Evolutionary conservation across 495 filamentous ascomycete species (phyloP), one percentile per base, ranked within the genome.

Genomic region (Penicillium soppii): DNA sequence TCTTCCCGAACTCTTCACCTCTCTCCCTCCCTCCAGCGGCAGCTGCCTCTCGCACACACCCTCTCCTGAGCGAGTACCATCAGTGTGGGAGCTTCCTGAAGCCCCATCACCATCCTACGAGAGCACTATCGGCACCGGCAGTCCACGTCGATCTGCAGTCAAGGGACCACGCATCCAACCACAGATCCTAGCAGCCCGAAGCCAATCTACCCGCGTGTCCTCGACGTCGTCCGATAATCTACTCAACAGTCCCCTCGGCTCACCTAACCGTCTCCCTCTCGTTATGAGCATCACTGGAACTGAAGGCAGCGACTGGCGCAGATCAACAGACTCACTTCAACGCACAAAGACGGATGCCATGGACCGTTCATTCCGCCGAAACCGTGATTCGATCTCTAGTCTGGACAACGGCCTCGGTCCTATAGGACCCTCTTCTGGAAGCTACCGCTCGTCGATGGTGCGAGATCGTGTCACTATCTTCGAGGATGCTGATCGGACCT

Each of bases 101-200:
- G 47, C 33, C 23, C 51, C 49, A 9, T 70, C 65, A 0, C 64
- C 66, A 6, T 47, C 55, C 2, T 37, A 56, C 15, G 68, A 70
- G 21, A 66, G n/a, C n/a, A 65, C 39, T 40, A 52, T 0, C 49
- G 37, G 39, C 15, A 60, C 54, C 19, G 63, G 71, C 7, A 72
- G 71, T 20, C 72, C 71, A 15, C 69, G 70, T 7, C 65, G 67
- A 0, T 65, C 71, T 9, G 56, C 43, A 0, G 61, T 72, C 10
- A 73, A 71, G 44, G 72, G 73, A 0, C 73, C 71, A 5, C 70
- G 72, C 37, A 71, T 16, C 23, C 71, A 71, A 47, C 71, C 70
- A 1, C 52, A 38, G 1, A 13, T 10, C 1, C 54, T 41, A 29
- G 42, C 57, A 36, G 29, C 52, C 22, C 61, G 63, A 7, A 68